Base-by-base conservation (phyloP, 2,329 filamentous ascomycete species). In the Fusarium bactridioides region DNA sequence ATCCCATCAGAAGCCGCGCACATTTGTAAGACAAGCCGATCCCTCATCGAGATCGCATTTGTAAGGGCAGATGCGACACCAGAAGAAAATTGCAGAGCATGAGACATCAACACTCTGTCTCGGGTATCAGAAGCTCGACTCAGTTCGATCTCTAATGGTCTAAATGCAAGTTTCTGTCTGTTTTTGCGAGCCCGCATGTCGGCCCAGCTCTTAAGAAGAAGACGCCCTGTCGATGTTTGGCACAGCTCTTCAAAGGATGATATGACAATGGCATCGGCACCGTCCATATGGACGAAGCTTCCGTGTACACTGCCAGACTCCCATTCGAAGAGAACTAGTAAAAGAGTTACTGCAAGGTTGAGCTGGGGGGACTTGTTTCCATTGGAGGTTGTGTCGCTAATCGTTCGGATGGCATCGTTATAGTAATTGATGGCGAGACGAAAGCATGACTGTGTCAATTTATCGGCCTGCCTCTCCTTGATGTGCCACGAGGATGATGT, bases 301-400 rank as follows among this genome's bases (percentile, higher is more conserved):
- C 40, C 40, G 5, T 41, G 40, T 4, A 41, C n/a, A 16, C 40
- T 41, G 0, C 40, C 40, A 11, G 40, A 41, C 5, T 41, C 13
- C 40, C 13, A 41, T 23, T 41, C 40, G 40, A 41, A 41, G 1
- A 41, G 40, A 15, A 23, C 40, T 7, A 41, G 40, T 10, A 41
- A 10, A 16, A 41, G n/a, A 16, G 40, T 23, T 16, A 12, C 15
- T 7, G 40, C 40, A n/a, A 41, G 40, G 13, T 16, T 11, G 7
- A 41, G n/a, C 0, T n/a, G 5, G 6, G 40, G 40, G 5, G n/a
- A 23, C 1, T 23, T 41, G 4, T 23, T 23, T 3, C 40, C n/a
- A 0, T 7, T 23, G 5, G n/a, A 16, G 15, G n/a, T 41, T 4
- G 40, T 41, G 40, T 23, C 15, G 40, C 21, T 41, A 23, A 41